Conservation (phyloP, 2,329 filamentous ascomycete genomes). For the Sporothrix globosa region DNA sequence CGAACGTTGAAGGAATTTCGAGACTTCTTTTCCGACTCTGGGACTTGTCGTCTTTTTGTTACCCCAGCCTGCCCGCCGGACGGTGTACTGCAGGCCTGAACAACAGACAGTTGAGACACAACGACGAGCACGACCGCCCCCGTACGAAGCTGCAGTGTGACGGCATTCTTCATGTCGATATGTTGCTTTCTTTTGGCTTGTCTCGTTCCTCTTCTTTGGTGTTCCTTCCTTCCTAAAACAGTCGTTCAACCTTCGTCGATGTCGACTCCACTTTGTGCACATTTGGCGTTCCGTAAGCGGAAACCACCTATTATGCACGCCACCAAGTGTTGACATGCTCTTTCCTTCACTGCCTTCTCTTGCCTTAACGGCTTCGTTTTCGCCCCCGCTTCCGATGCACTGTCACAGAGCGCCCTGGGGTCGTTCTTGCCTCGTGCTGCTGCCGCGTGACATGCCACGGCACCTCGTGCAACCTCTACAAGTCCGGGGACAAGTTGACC, state of each 20-base stretch:
- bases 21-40: no score
- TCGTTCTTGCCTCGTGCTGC: conserved; percentile 3
- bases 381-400: not conserved
- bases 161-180: not conserved
- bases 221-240: no score
- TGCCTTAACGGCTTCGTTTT: not conserved
- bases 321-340: not conserved
- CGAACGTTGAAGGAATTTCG: no score
- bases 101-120: not conserved
- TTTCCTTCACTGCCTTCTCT: no score
- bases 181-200: not conserved
- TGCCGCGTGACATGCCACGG: not conserved
- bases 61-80: not conserved
- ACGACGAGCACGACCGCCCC: not conserved
- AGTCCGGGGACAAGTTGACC: not conserved
- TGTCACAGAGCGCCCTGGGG: not conserved
- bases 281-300: not conserved
- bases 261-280: not conserved
- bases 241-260: not conserved
- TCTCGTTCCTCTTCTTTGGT: not conserved
- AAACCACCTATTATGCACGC: not conserved
- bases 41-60: not conserved
- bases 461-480: not conserved
- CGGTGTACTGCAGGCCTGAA: conserved; percentile 9
- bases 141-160: conserved; percentile 5